These are phyloP conservation scores for Pythium sukuiense DNA, from an alignment of 352 stramenopile genomes.

Conservation along the genomic window DNA sequence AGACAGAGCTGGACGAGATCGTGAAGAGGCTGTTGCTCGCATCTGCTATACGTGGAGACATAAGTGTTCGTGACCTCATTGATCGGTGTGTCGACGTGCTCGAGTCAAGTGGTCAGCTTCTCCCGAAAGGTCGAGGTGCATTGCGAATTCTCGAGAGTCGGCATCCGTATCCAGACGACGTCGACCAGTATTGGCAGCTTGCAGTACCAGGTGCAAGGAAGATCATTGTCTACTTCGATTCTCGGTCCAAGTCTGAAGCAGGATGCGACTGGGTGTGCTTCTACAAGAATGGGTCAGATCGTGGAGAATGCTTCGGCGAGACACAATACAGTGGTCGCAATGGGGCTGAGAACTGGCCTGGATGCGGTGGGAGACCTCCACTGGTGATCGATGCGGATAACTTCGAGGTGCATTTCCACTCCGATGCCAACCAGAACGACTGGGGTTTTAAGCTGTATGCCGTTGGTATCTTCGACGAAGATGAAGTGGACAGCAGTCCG, in stretches of 20 bases:
- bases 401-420: constrained; percentile 85
- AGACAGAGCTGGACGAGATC: constrained; percentile 29
- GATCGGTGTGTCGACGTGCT: constrained; percentile 40
- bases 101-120: constrained; percentile 14
- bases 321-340: constrained; percentile 62
- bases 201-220: constrained; percentile 62
- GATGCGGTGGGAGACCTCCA: constrained; percentile 55
- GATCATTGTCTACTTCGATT: constrained; percentile 74
- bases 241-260: constrained; percentile 64
- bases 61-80: neutral
- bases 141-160: constrained; percentile 62
- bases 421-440: constrained; percentile 79
- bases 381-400: constrained; percentile 69
- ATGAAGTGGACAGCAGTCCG: neutral
- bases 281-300: constrained; percentile 60
- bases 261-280: constrained; percentile 68
- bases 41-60: constrained; percentile 4
- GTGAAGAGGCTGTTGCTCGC: constrained; percentile 29
- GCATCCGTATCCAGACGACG: constrained; percentile 74
- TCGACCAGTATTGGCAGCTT: constrained; percentile 67
- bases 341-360: constrained; percentile 79
- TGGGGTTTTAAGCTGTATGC: constrained; percentile 90
- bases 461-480: constrained; percentile 56
- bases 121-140: constrained; percentile 46
- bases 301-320: constrained; percentile 47